phyloP scores from a whole-genome alignment of 2,329 filamentous ascomycete genomes.

The Aspergillus bombycis region DNA sequence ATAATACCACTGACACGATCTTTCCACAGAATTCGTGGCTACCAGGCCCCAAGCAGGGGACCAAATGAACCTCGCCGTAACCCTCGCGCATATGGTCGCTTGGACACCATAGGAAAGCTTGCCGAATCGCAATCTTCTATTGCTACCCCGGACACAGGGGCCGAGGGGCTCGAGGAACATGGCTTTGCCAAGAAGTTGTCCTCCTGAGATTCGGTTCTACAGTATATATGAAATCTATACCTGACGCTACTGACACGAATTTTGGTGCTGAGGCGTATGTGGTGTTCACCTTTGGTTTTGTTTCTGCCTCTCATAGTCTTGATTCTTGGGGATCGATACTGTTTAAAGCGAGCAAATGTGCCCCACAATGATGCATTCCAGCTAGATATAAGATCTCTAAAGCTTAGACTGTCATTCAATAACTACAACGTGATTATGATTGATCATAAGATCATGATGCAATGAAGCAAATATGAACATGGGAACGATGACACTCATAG shows the following conservation, averaged over 20 bases:
- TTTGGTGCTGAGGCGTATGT: conserved; percentile 1
- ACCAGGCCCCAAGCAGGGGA: conserved; percentile 75
- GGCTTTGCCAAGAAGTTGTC: conserved; percentile 56
- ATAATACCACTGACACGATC: not conserved
- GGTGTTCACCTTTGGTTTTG: conserved; percentile 1
- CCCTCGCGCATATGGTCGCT: conserved; percentile 65
- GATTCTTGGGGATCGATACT: not conserved
- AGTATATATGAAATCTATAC: conserved; percentile 2
- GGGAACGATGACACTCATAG: not conserved
- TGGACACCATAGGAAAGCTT: conserved; percentile 53
- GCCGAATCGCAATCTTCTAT: conserved; percentile 55
- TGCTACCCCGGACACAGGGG: conserved; percentile 54
- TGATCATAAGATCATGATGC: not conserved
- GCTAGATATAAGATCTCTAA: not conserved
- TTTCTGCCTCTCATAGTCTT: not conserved
- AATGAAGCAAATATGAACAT: not conserved
- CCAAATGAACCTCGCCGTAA: conserved; percentile 68
- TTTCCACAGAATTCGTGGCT: conserved; percentile 66
- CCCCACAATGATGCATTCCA: not conserved
- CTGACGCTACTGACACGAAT: not conserved
- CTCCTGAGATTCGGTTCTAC: conserved; percentile 3
- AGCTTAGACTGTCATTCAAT: not conserved
- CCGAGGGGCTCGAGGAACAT: conserved; percentile 56
- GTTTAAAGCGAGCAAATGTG: not conserved
- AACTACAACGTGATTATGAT: not conserved